Evolutionary conservation across 306 rosid genomes (phyloP).

Genomic region (Trifolium subterraneum): DNA sequence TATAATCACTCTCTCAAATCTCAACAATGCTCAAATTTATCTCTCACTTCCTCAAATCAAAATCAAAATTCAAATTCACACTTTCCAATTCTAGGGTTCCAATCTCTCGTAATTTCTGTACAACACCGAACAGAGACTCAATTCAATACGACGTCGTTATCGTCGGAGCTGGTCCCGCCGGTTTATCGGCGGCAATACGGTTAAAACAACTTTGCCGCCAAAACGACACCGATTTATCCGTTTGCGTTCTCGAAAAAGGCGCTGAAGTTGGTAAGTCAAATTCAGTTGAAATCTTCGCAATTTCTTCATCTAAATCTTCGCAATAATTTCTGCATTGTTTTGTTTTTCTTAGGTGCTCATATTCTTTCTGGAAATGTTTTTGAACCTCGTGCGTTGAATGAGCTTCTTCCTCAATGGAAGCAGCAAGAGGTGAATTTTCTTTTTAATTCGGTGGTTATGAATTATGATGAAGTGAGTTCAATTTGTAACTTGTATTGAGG

Average conservation of each 20-base stretch:
- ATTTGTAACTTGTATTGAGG: slow-evolving; percentile 16
- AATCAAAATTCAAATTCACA: slow-evolving; percentile 30
- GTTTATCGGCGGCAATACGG: slow-evolving; percentile 88
- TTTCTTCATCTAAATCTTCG: background rate
- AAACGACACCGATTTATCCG: slow-evolving; percentile 67
- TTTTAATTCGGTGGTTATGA: background rate
- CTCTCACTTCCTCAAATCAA: slow-evolving; percentile 51
- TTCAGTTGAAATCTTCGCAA: background rate
- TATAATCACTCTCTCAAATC: slow-evolving; percentile 7
- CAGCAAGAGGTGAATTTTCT: slow-evolving; percentile 67
- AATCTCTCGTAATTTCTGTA: slow-evolving; percentile 49
- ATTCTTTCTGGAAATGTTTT: slow-evolving; percentile 91
- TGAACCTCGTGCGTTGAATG: slow-evolving; percentile 88
- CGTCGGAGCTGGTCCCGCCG: slow-evolving; percentile 97
- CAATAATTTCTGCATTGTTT: slow-evolving; percentile 4
- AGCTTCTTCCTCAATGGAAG: slow-evolving; percentile 88
- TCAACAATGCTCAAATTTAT: slow-evolving; percentile 52
- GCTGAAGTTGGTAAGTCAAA: slow-evolving; percentile 81
- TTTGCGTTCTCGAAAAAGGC: slow-evolving; percentile 93
- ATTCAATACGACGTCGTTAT: slow-evolving; percentile 88
- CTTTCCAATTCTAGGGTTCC: slow-evolving; percentile 39
- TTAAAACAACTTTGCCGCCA: slow-evolving; percentile 79
- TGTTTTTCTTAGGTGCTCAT: slow-evolving; percentile 73
- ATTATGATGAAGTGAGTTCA: background rate
- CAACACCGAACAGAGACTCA: slow-evolving; percentile 61